Evolutionary conservation across 2,329 filamentous ascomycete species (phyloP).

Genomic region (Monosporascus sp.): DNA sequence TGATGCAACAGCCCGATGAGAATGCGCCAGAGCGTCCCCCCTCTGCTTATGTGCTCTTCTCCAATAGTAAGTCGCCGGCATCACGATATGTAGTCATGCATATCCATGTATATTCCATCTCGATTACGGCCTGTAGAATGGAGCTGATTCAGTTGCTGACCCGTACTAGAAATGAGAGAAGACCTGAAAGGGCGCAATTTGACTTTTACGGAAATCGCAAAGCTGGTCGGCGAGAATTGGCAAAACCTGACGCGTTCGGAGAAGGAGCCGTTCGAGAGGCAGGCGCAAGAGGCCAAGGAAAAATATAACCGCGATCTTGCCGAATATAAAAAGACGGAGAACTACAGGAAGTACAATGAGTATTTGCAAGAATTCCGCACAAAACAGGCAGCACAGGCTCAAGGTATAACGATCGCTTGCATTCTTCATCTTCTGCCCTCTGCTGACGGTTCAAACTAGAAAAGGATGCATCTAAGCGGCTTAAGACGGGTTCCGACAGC

Average conservation of each 20-base stretch:
- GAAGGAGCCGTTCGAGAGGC: slow-evolving; percentile 68
- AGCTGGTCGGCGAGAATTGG: slow-evolving; percentile 78
- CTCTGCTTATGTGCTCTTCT: slow-evolving; percentile 81
- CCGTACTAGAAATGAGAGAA: slow-evolving; percentile 63
- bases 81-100: neutral
- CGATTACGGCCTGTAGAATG: neutral
- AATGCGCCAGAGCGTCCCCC: slow-evolving; percentile 75
- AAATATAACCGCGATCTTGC: slow-evolving; percentile 68
- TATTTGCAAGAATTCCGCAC: slow-evolving; percentile 77
- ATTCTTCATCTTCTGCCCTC: neutral
- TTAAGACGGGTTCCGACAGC: slow-evolving; percentile 39
- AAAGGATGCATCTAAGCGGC: slow-evolving; percentile 45
- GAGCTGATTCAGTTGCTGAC: slow-evolving; percentile 1
- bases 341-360: slow-evolving; percentile 63
- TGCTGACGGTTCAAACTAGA: slow-evolving; percentile 26
- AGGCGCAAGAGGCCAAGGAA: slow-evolving; percentile 70
- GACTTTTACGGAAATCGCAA: slow-evolving; percentile 79
- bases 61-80: slow-evolving; percentile 60
- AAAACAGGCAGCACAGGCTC: slow-evolving; percentile 56
- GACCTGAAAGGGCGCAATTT: slow-evolving; percentile 70
- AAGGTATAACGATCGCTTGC: slow-evolving; percentile 38
- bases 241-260: slow-evolving; percentile 63
- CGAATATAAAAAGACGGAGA: slow-evolving; percentile 72
- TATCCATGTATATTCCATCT: neutral
- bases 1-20: slow-evolving; percentile 58